A percentile compares a stretch with the other conserved stretches of the same genome.
These are phyloP conservation scores for Physcomitrellopsis africana DNA, from an alignment of 225 moss, liverwort and hornwort genomes.

Conservation along the genomic window DNA sequence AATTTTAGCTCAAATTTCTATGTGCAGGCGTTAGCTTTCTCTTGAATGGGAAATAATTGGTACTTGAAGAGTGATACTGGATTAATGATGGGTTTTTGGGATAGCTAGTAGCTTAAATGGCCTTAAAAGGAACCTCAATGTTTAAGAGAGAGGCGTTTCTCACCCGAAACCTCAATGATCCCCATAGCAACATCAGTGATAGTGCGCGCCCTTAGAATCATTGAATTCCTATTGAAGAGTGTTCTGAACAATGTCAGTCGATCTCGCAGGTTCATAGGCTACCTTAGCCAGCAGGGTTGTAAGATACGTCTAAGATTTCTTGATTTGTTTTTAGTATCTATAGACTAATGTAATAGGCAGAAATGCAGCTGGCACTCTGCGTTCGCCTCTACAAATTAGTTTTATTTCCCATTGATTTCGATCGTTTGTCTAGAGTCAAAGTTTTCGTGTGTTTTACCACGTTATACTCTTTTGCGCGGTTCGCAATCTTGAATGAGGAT, in stretches of 20 bases:
- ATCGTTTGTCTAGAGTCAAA: not conserved
- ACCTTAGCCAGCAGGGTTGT: not conserved
- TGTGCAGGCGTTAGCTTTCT: not conserved
- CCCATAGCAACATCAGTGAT: no score
- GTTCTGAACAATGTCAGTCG: not conserved
- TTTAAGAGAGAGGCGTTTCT: no score
- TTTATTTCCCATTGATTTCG: not conserved
- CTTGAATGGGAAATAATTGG: not conserved
- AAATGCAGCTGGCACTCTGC: not conserved
- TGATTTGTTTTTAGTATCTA: not conserved
- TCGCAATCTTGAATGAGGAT: no score
- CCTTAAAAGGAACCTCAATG: no score
- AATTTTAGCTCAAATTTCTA: not conserved
- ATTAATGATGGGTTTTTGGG: not conserved
- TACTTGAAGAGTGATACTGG: not conserved
- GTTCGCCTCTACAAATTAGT: not conserved
- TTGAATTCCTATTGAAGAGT: not conserved
- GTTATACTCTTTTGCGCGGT: no score
- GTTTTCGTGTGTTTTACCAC: no score
- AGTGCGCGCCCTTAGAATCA: not conserved
- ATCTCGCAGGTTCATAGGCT: not conserved
- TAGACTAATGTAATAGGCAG: not conserved
- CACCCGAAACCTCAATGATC: no score
- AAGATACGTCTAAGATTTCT: not conserved
- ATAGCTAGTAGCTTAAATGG: no score